phyloP scores from a whole-genome alignment of 179 eudicot species.

The Beta lomatogona region DNA sequence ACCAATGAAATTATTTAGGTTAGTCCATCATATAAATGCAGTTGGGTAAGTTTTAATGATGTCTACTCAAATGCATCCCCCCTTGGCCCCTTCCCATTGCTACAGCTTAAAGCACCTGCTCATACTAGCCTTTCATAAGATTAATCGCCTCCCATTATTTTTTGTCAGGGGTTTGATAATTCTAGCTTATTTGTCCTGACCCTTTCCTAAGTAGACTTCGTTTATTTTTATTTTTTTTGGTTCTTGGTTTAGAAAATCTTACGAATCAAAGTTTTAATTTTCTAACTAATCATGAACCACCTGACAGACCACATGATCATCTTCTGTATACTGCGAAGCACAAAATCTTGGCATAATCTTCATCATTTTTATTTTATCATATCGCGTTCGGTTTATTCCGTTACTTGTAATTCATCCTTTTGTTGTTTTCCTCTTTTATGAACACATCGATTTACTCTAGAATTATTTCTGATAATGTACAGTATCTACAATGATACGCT shows the following conservation, averaged over 20 bases:
- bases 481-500: not conserved
- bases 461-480: not conserved
- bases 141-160: constrained; percentile 11
- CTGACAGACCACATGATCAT: constrained; percentile 32
- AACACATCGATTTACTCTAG: not conserved
- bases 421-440: constrained; percentile 12
- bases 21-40: not conserved
- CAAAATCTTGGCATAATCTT: constrained; percentile 26
- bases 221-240: not conserved
- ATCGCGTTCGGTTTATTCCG: not conserved
- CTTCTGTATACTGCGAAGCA: constrained; percentile 9
- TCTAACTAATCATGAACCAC: constrained; percentile 22
- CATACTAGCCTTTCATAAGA: constrained; percentile 10
- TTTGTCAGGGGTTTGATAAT: constrained; percentile 12
- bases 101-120: not conserved
- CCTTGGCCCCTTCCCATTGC: not conserved
- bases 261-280: constrained; percentile 7
- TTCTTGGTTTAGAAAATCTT: not conserved
- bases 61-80: constrained; percentile 19
- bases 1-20: not conserved
- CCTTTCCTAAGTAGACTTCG: not conserved
- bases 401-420: not conserved
- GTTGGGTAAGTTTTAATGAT: not conserved
- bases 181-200: not conserved
- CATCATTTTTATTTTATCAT: constrained; percentile 9